These are phyloP conservation scores for Fusarium sp. DNA, from an alignment of 2,329 filamentous ascomycete species.

Conservation along the genomic window DNA sequence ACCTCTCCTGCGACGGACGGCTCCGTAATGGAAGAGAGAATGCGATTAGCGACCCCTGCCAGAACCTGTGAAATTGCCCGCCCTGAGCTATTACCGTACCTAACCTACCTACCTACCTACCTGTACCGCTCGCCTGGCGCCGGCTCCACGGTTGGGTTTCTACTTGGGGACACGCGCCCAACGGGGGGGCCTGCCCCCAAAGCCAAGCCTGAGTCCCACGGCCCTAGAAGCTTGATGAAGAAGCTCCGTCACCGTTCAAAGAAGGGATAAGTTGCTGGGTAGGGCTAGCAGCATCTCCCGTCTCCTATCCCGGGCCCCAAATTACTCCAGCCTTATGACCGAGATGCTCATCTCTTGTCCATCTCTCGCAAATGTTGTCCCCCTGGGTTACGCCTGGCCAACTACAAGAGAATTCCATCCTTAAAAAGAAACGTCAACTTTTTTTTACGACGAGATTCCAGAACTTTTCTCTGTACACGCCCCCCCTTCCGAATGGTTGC, in stretches of 20 bases:
- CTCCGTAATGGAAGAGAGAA: neutral
- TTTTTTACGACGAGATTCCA: constrained; percentile 23
- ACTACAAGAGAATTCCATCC: constrained; percentile 28
- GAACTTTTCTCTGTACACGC: constrained; percentile 5
- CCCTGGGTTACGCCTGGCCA: constrained; percentile 19
- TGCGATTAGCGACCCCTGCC: constrained; percentile 5
- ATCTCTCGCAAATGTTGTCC: neutral
- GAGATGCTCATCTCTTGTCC: neutral
- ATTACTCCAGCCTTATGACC: neutral
- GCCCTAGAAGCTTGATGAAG: constrained; percentile 4
- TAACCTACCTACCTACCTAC: neutral
- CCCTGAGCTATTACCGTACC: constrained; percentile 16
- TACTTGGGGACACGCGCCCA: constrained; percentile 15
- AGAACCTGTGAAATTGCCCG: constrained; percentile 6
- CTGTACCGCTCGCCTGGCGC: constrained; percentile 9
- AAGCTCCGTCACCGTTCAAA: neutral
- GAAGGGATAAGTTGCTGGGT: neutral
- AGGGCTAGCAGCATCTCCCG: neutral
- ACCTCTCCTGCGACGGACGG: neutral
- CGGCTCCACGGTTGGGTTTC: constrained; percentile 32
- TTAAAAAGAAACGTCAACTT: neutral
- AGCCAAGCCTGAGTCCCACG: neutral
- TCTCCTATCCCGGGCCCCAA: neutral
- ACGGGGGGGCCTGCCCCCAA: neutral
- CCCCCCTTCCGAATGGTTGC: constrained; percentile 7